Evolutionary conservation across 2,329 filamentous ascomycete genomes (phyloP).

Genomic region (Penicillium verrucosum): DNA sequence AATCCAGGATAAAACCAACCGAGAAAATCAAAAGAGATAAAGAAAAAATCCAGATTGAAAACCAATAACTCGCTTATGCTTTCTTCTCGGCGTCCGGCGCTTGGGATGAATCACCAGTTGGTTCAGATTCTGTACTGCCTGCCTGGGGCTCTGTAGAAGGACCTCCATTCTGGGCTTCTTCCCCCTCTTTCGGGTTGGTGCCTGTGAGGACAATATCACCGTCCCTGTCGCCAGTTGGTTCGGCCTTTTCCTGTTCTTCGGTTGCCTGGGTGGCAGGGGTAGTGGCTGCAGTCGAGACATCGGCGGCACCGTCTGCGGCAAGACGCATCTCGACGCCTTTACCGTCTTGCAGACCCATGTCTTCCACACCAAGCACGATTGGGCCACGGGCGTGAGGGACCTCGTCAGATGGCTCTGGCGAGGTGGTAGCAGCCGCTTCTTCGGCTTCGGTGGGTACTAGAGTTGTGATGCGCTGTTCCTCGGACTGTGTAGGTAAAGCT

Average conservation of each 20-base stretch:
- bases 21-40: background rate
- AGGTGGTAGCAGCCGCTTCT: slow-evolving; percentile 16
- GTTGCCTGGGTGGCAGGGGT: slow-evolving; percentile 6
- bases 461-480: background rate
- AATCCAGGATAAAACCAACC: slow-evolving; percentile 9
- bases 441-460: slow-evolving; percentile 12
- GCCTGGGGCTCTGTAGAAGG: slow-evolving; percentile 1
- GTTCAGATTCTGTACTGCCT: slow-evolving; percentile 3
- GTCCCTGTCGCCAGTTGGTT: slow-evolving; percentile 24
- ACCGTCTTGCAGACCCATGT: slow-evolving; percentile 73
- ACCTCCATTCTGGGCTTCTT: slow-evolving; percentile 13
- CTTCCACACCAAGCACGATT: slow-evolving; percentile 76
- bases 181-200: slow-evolving; percentile 18
- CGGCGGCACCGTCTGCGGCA: slow-evolving; percentile 12
- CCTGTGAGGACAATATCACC: slow-evolving; percentile 42
- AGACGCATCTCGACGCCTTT: slow-evolving; percentile 45
- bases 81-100: slow-evolving; percentile 13
- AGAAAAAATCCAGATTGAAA: background rate
- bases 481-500: slow-evolving; percentile 2
- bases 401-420: slow-evolving; percentile 58
- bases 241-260: slow-evolving; percentile 13
- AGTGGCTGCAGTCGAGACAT: slow-evolving; percentile 4
- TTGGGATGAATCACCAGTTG: slow-evolving; percentile 5
- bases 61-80: slow-evolving; percentile 3
- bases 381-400: slow-evolving; percentile 79